A percentile compares a stretch with the other conserved stretches of the same genome.
Conservation (phyloP, 257 asterid species). For the Salvia hispanica region DNA sequence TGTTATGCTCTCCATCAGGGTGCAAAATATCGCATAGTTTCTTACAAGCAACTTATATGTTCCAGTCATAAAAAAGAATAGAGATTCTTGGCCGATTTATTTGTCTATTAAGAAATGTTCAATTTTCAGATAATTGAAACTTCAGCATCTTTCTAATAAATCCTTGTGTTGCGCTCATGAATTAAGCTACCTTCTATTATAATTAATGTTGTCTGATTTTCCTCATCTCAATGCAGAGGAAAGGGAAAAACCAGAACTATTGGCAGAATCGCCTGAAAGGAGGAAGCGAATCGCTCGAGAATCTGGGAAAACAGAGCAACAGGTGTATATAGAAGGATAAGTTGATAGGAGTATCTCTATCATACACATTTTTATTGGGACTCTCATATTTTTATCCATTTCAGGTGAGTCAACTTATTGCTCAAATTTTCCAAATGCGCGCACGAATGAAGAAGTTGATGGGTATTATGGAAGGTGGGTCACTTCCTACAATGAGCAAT, state of each 20-base stretch:
- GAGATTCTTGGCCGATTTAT: constrained; percentile 2
- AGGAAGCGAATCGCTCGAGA: constrained; percentile 85
- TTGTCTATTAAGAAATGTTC: constrained; percentile 1
- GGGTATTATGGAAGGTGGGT: constrained; percentile 96
- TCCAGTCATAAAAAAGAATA: not conserved
- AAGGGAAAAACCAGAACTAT: constrained; percentile 87
- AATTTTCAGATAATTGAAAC: not conserved
- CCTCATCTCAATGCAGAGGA: constrained; percentile 67
- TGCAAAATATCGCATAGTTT: constrained; percentile 19
- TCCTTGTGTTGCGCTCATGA: constrained; percentile 1
- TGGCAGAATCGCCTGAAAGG: constrained; percentile 82
- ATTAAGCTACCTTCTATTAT: constrained; percentile 9
- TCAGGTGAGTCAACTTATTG: constrained; percentile 90
- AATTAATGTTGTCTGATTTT: constrained; percentile 19
- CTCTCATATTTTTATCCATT: constrained; percentile 10
- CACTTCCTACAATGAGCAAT: constrained; percentile 81
- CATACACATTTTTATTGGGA: not conserved
- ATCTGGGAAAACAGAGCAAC: constrained; percentile 95
- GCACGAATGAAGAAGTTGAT: constrained; percentile 93
- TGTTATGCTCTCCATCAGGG: not conserved
- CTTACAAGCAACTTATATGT: constrained; percentile 18
- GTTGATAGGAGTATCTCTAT: constrained; percentile 24
- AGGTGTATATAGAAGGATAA: constrained; percentile 48
- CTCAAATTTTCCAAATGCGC: constrained; percentile 98
- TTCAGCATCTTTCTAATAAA: not conserved